Base-by-base conservation (phyloP, 2,329 filamentous ascomycete species). In the Aspergillus ruber region DNA sequence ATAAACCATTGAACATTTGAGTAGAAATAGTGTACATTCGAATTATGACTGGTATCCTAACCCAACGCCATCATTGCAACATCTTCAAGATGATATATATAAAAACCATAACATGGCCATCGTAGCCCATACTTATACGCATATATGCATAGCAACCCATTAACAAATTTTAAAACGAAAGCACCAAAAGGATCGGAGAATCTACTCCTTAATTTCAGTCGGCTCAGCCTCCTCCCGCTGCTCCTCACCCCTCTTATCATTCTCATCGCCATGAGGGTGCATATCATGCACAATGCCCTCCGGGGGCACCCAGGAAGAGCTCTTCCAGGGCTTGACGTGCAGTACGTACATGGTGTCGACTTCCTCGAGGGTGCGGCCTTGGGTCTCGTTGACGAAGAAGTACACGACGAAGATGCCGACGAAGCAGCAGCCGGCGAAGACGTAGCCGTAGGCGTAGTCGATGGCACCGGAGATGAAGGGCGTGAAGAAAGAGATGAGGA, bases 341-440 rank as follows among this genome's bases (percentile, higher is more conserved):
- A 84, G 73, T 32, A 87, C 74, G 55, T 89, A 90, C 83, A 87
- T 86, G 42, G 82, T 84, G 58, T 91, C 87, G 47, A 91, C 85
- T 64, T 90, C 85, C 69, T 91, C 87, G 1, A 91, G 75, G 0
- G 81, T 83, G 5, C 85, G 79, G 45, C 84, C 86, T 60, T 86
- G 83, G 41, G 80, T 83, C 63, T 90, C 86, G 47, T 85, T 81
- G 45, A 90, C 78, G 64, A 89, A 89, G 69, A 90, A 86, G 72
- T 85, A 90, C 25, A 90, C 84, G 10, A 89, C 66, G 0, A 82
- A 53, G 0, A 81, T 79, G 0, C 79, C 85, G 0, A 79, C 72
- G 15, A 87, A 70, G 58, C 86, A 88, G 63, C 85, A 89, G 1
- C 75, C 83, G 0, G 85, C 86, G 63, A 90, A 90, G 41, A 91